phyloP scores from a whole-genome alignment of 2,329 filamentous ascomycete species.

The Ophiostoma angusticollis region DNA sequence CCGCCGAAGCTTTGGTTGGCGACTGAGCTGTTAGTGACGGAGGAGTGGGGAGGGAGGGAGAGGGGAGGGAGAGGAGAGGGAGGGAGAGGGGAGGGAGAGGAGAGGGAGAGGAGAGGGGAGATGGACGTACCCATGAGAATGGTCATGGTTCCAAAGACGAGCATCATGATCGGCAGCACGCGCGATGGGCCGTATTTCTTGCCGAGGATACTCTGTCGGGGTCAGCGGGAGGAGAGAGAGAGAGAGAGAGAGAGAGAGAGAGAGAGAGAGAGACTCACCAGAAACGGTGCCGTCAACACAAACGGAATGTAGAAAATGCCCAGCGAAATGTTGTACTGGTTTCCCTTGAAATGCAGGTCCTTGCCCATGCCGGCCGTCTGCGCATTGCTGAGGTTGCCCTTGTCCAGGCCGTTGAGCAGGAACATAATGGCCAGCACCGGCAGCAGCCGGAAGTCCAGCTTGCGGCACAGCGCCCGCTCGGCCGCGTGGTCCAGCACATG shows the following conservation, averaged over 20 bases:
- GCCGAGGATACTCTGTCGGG: constrained; percentile 53
- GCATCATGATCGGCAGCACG: constrained; percentile 60
- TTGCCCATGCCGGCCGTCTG: constrained; percentile 11
- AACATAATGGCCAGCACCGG: constrained; percentile 44
- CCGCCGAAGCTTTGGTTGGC: constrained; percentile 9
- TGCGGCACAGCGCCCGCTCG: constrained; percentile 38
- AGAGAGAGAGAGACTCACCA: too few species aligned
- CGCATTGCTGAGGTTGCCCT: constrained; percentile 17
- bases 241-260: too few species aligned
- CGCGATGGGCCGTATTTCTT: constrained; percentile 57
- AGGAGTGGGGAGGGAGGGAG: too few species aligned
- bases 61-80: too few species aligned
- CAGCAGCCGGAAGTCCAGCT: constrained; percentile 41
- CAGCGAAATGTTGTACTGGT: constrained; percentile 52
- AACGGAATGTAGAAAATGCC: constrained; percentile 67
- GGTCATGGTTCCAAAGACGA: constrained; percentile 50
- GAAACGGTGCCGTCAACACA: constrained; percentile 51
- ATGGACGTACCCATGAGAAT: too few species aligned
- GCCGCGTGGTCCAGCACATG: constrained; percentile 28
- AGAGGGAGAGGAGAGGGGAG: too few species aligned
- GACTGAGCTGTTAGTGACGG: too few species aligned
- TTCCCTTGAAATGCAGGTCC: constrained; percentile 3
- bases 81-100: too few species aligned
- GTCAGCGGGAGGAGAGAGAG: too few species aligned
- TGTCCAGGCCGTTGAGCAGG: constrained; percentile 36